phyloP scores from a whole-genome alignment of 257 asterid species.

The Fraxinus quadrangulata region DNA sequence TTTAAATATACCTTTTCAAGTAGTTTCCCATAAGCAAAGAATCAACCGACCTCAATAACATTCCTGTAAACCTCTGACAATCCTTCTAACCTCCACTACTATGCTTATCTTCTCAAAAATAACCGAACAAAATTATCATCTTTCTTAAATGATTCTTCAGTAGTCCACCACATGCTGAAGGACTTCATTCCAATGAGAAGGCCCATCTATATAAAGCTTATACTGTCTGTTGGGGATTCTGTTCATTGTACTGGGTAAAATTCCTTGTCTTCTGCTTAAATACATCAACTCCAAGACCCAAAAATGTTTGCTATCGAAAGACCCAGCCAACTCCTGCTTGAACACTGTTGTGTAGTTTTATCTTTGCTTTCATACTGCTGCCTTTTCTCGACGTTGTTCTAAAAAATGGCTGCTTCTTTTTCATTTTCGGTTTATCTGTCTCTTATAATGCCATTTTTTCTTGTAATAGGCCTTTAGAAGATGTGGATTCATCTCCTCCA shows the following conservation, averaged over 20 bases:
- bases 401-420: background rate
- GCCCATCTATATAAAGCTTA: background rate
- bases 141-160: background rate
- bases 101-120: background rate
- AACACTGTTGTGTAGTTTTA: background rate
- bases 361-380: conserved; percentile 9
- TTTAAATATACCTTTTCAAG: background rate
- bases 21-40: background rate
- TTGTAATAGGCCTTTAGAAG: conserved; percentile 69
- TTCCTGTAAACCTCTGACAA: background rate
- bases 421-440: conserved; percentile 16
- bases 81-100: background rate
- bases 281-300: background rate
- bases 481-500: conserved; percentile 87
- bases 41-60: background rate
- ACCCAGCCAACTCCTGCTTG: background rate
- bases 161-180: background rate
- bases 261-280: background rate
- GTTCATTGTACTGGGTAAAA: background rate
- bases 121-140: background rate
- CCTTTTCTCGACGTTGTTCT: background rate
- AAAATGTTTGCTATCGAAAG: background rate
- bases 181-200: background rate
- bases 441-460: conserved; percentile 13
- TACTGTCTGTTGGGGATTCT: background rate